Evolutionary conservation across 2,329 filamentous ascomycete genomes (phyloP).

Genomic region (Trichoderma sp.): DNA sequence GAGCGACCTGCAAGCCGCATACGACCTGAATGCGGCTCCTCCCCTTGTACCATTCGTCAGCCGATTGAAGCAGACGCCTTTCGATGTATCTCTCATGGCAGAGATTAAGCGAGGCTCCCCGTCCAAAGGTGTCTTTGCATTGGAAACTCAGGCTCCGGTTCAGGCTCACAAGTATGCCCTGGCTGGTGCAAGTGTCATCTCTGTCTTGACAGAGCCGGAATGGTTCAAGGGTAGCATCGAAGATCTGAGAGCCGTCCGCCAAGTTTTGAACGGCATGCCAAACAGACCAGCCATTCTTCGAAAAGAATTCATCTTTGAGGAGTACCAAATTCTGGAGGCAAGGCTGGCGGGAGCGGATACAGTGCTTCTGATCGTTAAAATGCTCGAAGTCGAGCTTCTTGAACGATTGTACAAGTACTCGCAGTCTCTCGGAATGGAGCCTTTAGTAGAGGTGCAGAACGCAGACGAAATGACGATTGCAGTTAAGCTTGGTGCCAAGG

Average conservation of each 20-base stretch:
- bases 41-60: slow-evolving; percentile 79
- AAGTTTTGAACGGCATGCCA: slow-evolving; percentile 86
- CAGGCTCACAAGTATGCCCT: slow-evolving; percentile 91
- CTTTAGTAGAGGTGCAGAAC: slow-evolving; percentile 94
- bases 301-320: slow-evolving; percentile 97
- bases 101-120: slow-evolving; percentile 97
- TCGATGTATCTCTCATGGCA: slow-evolving; percentile 90
- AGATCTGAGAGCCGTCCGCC: slow-evolving; percentile 82
- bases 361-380: slow-evolving; percentile 95
- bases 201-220: slow-evolving; percentile 95
- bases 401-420: slow-evolving; percentile 86
- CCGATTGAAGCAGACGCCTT: slow-evolving; percentile 78
- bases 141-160: slow-evolving; percentile 81
- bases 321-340: slow-evolving; percentile 96
- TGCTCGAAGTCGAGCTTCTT: slow-evolving; percentile 78
- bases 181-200: slow-evolving; percentile 94
- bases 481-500: slow-evolving; percentile 81
- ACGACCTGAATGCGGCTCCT: slow-evolving; percentile 80
- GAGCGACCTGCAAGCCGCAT: slow-evolving; percentile 81
- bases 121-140: slow-evolving; percentile 91
- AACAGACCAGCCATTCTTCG: slow-evolving; percentile 89
- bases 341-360: slow-evolving; percentile 92
- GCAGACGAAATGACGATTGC: slow-evolving; percentile 89
- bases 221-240: slow-evolving; percentile 99
- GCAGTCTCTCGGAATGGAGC: slow-evolving; percentile 90